A percentile compares a stretch with the other conserved stretches of the same genome.
Evolutionary conservation across 2,329 filamentous ascomycete genomes (phyloP).

Genomic region (Verticillium klebahnii): DNA sequence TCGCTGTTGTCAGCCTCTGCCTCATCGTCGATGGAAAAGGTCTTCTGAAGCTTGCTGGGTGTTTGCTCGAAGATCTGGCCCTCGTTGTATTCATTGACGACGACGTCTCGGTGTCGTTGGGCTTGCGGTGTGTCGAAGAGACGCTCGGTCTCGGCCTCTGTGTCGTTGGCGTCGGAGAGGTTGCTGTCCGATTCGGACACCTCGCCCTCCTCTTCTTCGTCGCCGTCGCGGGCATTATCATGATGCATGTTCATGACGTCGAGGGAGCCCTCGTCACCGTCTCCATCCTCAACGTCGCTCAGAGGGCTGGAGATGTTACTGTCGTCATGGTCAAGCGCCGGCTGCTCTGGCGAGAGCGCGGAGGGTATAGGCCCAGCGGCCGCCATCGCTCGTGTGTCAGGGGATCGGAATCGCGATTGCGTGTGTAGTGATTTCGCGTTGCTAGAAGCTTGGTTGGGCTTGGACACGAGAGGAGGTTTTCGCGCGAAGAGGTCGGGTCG

Average conservation of each 20-base stretch:
- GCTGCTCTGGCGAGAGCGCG: slow-evolving; percentile 42
- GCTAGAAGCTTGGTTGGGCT: neutral
- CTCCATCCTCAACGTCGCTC: slow-evolving; percentile 83
- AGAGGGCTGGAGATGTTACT: slow-evolving; percentile 83
- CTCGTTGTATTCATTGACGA: slow-evolving; percentile 51
- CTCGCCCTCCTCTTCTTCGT: slow-evolving; percentile 16
- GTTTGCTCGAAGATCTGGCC: slow-evolving; percentile 58
- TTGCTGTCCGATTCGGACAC: slow-evolving; percentile 46
- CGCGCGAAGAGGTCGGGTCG: neutral
- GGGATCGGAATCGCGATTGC: neutral
- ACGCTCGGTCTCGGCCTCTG: slow-evolving; percentile 92
- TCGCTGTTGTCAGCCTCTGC: slow-evolving; percentile 31
- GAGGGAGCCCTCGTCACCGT: slow-evolving; percentile 63
- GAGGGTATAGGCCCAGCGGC: slow-evolving; percentile 45
- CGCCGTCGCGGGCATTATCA: slow-evolving; percentile 18
- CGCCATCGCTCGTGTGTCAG: slow-evolving; percentile 37
- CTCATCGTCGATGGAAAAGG: slow-evolving; percentile 26
- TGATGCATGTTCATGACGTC: slow-evolving; percentile 51
- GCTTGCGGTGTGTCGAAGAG: slow-evolving; percentile 82
- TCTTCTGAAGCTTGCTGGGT: slow-evolving; percentile 70
- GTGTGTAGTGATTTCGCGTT: neutral
- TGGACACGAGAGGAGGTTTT: neutral
- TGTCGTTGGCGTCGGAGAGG: slow-evolving; percentile 58
- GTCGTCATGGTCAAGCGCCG: slow-evolving; percentile 49
- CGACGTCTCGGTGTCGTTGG: slow-evolving; percentile 56